Conservation (phyloP, 2,329 filamentous ascomycete species). For the Pleoardoris graminearum region DNA sequence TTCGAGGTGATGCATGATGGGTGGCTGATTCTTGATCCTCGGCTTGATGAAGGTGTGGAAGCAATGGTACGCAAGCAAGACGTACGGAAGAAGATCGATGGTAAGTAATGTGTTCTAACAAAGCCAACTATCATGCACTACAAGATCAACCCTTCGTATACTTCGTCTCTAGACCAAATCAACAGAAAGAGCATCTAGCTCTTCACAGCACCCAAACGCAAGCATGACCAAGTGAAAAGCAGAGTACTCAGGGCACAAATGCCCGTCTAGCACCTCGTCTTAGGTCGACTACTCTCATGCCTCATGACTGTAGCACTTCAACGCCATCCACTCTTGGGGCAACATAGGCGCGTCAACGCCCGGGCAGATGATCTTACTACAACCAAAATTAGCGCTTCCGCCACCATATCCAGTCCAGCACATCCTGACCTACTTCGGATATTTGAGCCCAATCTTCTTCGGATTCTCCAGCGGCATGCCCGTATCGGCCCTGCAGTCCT, state of each 20-base stretch:
- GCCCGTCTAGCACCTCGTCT: neutral
- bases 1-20: too few species aligned
- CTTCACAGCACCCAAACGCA: neutral
- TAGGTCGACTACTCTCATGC: neutral
- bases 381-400: neutral
- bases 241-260: neutral
- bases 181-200: neutral
- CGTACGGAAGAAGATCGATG: too few species aligned
- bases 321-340: neutral
- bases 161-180: too few species aligned
- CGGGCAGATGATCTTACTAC: neutral
- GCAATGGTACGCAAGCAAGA: too few species aligned
- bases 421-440: neutral
- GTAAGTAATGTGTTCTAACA: too few species aligned
- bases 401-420: too few species aligned
- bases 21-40: too few species aligned
- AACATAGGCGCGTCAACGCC: neutral
- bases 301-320: neutral
- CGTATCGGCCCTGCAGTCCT: neutral
- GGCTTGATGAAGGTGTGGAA: too few species aligned
- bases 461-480: neutral
- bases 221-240: neutral
- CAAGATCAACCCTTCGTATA: too few species aligned
- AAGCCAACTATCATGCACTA: neutral
- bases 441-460: neutral